These are phyloP conservation scores for Hanseniaspora valbyensis DNA, from an alignment of 805 yeast genomes.

Conservation along the genomic window DNA sequence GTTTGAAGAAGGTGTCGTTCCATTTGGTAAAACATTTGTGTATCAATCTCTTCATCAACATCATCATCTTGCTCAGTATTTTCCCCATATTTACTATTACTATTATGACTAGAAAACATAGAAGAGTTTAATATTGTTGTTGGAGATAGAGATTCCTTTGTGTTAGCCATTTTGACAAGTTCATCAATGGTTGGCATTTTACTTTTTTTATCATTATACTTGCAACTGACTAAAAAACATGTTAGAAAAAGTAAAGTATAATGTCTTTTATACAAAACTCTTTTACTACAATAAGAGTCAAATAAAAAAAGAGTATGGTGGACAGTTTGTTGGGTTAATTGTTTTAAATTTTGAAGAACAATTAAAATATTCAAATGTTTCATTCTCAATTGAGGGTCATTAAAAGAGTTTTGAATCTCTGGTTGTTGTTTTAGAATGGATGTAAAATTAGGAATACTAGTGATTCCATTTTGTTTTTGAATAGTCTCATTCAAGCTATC, in stretches of 20 bases:
- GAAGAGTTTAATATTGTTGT: neutral
- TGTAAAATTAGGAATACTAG: slow-evolving; percentile 27
- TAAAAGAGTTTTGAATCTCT: slow-evolving; percentile 40
- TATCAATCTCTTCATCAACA: slow-evolving; percentile 29
- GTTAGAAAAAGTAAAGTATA: slow-evolving; percentile 78
- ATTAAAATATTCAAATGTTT: slow-evolving; percentile 67
- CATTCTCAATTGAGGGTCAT: slow-evolving; percentile 57
- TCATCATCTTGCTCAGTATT: slow-evolving; percentile 31
- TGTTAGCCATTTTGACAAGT: slow-evolving; percentile 54
- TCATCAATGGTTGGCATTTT: slow-evolving; percentile 57
- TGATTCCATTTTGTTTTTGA: slow-evolving; percentile 30
- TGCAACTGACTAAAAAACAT: slow-evolving; percentile 80
- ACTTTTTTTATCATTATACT: slow-evolving; percentile 55
- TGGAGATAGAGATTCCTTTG: slow-evolving; percentile 1
- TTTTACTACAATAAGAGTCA: slow-evolving; percentile 72
- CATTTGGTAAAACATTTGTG: slow-evolving; percentile 61
- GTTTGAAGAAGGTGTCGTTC: slow-evolving; percentile 65
- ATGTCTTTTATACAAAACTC: slow-evolving; percentile 70
- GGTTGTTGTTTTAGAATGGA: slow-evolving; percentile 76
- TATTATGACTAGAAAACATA: no score
- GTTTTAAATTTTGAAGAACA: slow-evolving; percentile 51
- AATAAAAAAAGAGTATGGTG: slow-evolving; percentile 58
- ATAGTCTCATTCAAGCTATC: slow-evolving; percentile 34
- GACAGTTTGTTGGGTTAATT: slow-evolving; percentile 53
- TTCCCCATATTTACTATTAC: neutral